Base-by-base conservation (phyloP, 2,329 filamentous ascomycete species). In the Thermoascus crustaceus region DNA sequence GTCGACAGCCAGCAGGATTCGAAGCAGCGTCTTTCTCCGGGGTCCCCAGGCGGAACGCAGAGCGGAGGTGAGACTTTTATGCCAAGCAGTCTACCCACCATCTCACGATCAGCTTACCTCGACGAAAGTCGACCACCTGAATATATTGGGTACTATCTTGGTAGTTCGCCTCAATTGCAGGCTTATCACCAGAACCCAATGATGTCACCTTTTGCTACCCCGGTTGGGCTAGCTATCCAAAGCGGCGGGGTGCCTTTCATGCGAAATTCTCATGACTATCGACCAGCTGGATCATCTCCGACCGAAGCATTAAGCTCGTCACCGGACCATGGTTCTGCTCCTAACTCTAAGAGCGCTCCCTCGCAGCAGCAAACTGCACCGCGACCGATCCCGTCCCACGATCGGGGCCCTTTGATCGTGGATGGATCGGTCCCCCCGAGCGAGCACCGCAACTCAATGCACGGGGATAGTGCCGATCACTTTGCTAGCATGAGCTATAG, bases 71-170 rank as follows among this genome's bases (percentile, higher is more conserved):
- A 64, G 18, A 45, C 43, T 17, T 52, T 54, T 30, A 49, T 53
- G 20, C 41, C 52, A 2, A 55, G 54, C 40, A 59, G 55, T 32
- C 41, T 58, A 32, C 54, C 57, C 18, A 60, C 53, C 36, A 54
- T 50, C 36, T 53, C 55, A 23, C 50, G 47, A 18, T 47, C 55
- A 7, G 49, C 50, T 2, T 60, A 53, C 21, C 43, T 53, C 34
- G 63, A 64, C 38, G 64, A 65, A 35, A 56, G 42, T 37, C 49
- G 59, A 29, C 45, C 57, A 7, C 51, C 61, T n/a, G 67, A 69
- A 32, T 66, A 65, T 43, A 48, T 66, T 41, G 58, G 64, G 14
- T 69, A 69, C 44, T 69, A 67, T 44, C 45, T 69, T 24, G 57
- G 59, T 30, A 63, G 59, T 30, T 62, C 64, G 8, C 61, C 63